A percentile compares a stretch with the other conserved stretches of the same genome.
Conservation (phyloP, 495 filamentous ascomycete genomes). For the Neurospora sp. region DNA sequence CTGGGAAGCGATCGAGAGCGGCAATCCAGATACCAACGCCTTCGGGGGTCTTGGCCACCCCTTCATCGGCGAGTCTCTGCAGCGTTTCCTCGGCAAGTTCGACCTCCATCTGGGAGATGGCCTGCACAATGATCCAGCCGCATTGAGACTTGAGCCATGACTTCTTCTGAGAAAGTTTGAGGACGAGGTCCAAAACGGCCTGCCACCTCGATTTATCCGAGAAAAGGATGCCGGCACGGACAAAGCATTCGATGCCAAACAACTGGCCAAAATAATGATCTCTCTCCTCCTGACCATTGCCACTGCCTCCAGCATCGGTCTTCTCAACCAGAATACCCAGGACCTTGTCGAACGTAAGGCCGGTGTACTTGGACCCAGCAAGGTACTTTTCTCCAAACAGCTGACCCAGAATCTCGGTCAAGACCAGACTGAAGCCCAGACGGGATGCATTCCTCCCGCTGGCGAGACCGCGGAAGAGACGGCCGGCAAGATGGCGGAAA, state of each 20-base stretch:
- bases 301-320: constrained; percentile 53
- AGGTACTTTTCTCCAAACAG: constrained; percentile 41
- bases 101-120: constrained; percentile 38
- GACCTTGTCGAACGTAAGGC: constrained; percentile 44
- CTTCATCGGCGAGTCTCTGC: constrained; percentile 47
- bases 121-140: constrained; percentile 57
- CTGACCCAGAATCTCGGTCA: constrained; percentile 70
- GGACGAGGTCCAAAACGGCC: constrained; percentile 47
- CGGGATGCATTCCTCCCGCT: constrained; percentile 84
- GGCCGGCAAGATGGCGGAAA: constrained; percentile 43
- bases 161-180: constrained; percentile 54
- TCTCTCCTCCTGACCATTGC: constrained; percentile 70
- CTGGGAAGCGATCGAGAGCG: constrained; percentile 51
- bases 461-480: constrained; percentile 79
- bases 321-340: constrained; percentile 58
- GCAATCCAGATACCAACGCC: constrained; percentile 83
- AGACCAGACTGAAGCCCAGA: constrained; percentile 80
- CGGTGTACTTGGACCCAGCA: constrained; percentile 32
- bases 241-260: constrained; percentile 77
- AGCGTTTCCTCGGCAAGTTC: constrained; percentile 51
- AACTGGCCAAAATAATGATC: constrained; percentile 78
- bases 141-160: constrained; percentile 85
- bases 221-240: constrained; percentile 66
- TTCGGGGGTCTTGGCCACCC: constrained; percentile 67
- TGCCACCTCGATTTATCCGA: constrained; percentile 48